A percentile compares a stretch with the other conserved stretches of the same genome.
phyloP scores from a whole-genome alignment of 176 grass and related monocot species.

The Thalia dealbata region DNA sequence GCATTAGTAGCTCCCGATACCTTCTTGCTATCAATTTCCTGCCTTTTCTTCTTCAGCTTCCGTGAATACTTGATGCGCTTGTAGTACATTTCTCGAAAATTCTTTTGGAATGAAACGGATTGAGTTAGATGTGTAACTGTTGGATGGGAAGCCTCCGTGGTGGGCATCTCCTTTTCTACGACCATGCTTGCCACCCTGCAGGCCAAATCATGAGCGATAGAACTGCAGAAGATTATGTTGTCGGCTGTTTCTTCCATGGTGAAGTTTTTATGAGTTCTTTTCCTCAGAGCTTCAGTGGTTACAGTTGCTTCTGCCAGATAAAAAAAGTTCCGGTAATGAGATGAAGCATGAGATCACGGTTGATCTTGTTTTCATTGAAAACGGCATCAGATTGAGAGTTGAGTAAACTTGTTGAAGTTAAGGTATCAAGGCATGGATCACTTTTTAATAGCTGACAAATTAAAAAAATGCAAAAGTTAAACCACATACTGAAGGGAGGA shows the following conservation, averaged over 20 bases:
- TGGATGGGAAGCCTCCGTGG: slow-evolving; percentile 11
- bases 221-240: slow-evolving; percentile 79
- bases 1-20: slow-evolving; percentile 14
- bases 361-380: slow-evolving; percentile 17
- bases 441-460: slow-evolving; percentile 1
- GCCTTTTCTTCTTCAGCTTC: slow-evolving; percentile 79
- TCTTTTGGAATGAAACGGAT: slow-evolving; percentile 27
- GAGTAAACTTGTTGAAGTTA: background rate
- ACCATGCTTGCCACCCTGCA: slow-evolving; percentile 64
- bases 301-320: slow-evolving; percentile 31
- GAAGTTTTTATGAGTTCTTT: slow-evolving; percentile 55
- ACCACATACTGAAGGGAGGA: slow-evolving; percentile 24
- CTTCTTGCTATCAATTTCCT: slow-evolving; percentile 40
- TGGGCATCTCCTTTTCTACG: slow-evolving; percentile 39
- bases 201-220: slow-evolving; percentile 68
- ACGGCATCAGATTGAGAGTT: slow-evolving; percentile 1
- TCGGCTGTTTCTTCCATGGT: slow-evolving; percentile 82
- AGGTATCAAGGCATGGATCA: too few species aligned
- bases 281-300: slow-evolving; percentile 32
- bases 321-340: slow-evolving; percentile 6
- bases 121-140: slow-evolving; percentile 34
- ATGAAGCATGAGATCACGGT: background rate
- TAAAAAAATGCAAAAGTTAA: background rate
- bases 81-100: slow-evolving; percentile 24
- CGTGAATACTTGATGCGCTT: slow-evolving; percentile 34